These are phyloP conservation scores for Scheffersomyces parashehatae DNA, from an alignment of 1,139 yeast species.

Conservation along the genomic window DNA sequence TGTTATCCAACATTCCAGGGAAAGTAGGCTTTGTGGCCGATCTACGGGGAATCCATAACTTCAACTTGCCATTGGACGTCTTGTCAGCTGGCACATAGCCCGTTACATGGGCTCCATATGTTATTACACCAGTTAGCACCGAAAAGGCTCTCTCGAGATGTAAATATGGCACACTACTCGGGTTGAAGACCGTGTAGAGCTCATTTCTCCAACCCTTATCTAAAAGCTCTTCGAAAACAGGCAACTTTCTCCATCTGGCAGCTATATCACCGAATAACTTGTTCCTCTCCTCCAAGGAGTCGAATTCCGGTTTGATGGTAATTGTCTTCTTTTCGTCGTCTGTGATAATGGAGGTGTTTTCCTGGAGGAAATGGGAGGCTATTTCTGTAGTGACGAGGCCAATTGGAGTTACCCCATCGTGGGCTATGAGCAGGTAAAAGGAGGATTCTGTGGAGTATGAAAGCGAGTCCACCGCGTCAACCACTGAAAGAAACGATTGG, in stretches of 20 bases:
- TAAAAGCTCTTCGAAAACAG: conserved; percentile 42
- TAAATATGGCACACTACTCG: conserved; percentile 57
- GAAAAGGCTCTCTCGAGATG: conserved; percentile 79
- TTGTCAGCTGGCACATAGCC: conserved; percentile 60
- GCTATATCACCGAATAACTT: conserved; percentile 47
- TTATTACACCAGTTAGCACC: conserved; percentile 77
- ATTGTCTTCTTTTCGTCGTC: conserved; percentile 32
- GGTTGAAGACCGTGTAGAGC: conserved; percentile 68
- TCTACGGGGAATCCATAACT: conserved; percentile 86
- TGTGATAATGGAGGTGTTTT: conserved; percentile 32
- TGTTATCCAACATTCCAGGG: conserved; percentile 89
- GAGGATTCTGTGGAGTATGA: conserved; percentile 30
- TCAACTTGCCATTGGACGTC: conserved; percentile 43
- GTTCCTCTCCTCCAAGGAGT: conserved; percentile 50
- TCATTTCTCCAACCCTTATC: conserved; percentile 86
- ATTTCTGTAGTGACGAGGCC: conserved; percentile 57
- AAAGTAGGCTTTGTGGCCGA: conserved; percentile 77
- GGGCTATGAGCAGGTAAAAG: conserved; percentile 47
- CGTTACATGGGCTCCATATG: conserved; percentile 86
- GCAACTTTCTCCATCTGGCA: conserved; percentile 35
- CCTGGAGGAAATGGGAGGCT: conserved; percentile 34
- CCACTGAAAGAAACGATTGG: conserved; percentile 1
- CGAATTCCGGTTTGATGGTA: conserved; percentile 33
- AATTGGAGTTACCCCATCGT: conserved; percentile 45
- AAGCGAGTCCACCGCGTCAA: conserved; percentile 52